Evolutionary conservation across 768 basidiomycete species (phyloP), one percentile per base, ranked within the genome.

Genomic region (Tulasnella sp.): DNA sequence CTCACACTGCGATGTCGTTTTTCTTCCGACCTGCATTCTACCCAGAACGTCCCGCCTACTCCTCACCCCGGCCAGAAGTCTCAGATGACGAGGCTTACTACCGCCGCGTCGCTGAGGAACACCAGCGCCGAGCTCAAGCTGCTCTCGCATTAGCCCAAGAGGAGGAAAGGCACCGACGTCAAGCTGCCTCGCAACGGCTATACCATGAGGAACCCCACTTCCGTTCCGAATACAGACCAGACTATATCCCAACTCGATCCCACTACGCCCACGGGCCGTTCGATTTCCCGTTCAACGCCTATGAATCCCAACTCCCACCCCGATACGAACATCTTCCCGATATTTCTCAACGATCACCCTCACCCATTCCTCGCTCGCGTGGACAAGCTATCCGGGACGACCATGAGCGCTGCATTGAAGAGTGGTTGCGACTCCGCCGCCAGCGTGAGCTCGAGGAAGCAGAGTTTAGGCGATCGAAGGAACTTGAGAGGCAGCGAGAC

Each of bases 121-220:
- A 72, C 40, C 71, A 72, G 34, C 71, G 71, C 7, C 40, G 42
- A 45, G 71, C 71, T 19, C 40, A 72, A 52, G 71, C 40, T 19
- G 71, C 71, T 34, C 37, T 72, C 42, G 71, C 71, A 6, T 40
- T 72, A 7, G 71, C 71, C 49, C 71, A 72, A 45, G 71, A 72
- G 71, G 40, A 72, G 42, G 71, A 52, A 36, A 39, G 31, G 17
- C 71, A 40, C 42, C n/a, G 49, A 29, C 40, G 71, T 14, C 40
- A 72, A 22, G 29, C 31, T 72, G 25, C 40, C 15, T 14, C 40
- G 15, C 71, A 31, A 34, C 38, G 58, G 15, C 29, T 25, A 29
- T 34, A 45, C n/a, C 54, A 58, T 14, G n/a, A 58, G n/a, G 54
- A 58, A 58, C 25, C n/a, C n/a, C 54, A 58, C 25, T 29, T 58